Evolutionary conservation across 106 monocot species (phyloP).

Genomic region (Posidonia australis): DNA sequence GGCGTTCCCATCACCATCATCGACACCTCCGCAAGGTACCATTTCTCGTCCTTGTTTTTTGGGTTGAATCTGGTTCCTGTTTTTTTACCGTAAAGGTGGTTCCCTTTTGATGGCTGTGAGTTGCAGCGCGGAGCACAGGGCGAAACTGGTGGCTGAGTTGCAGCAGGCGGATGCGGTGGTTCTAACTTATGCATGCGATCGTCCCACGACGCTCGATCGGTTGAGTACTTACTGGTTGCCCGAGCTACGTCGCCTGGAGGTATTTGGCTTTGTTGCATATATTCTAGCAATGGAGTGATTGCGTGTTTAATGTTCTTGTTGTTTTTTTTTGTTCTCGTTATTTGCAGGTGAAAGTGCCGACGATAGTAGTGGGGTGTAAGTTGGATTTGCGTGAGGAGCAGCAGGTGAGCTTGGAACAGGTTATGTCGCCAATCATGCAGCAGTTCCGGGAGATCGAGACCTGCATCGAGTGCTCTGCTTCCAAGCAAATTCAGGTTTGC

Average conservation of each 20-base stretch:
- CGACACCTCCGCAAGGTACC: conserved; percentile 67
- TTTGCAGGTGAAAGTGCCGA: conserved; percentile 70
- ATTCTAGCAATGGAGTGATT: neutral
- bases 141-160: conserved; percentile 53
- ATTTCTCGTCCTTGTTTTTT: conserved; percentile 1
- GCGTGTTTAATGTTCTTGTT: neutral
- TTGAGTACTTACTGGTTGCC: conserved; percentile 91
- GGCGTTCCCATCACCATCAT: conserved; percentile 90
- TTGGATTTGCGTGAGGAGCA: conserved; percentile 81
- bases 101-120: neutral
- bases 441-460: conserved; percentile 90
- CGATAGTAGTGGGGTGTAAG: conserved; percentile 92
- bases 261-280: neutral
- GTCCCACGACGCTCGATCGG: conserved; percentile 73
- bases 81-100: neutral
- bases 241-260: conserved; percentile 74
- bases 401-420: conserved; percentile 71
- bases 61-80: neutral
- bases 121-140: conserved; percentile 51
- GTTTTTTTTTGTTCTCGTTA: neutral
- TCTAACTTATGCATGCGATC: conserved; percentile 86
- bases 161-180: conserved; percentile 67
- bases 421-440: conserved; percentile 96
- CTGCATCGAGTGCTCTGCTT: conserved; percentile 90
- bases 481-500: conserved; percentile 83